Conservation (phyloP, 2,329 filamentous ascomycete genomes). For the Colletotrichum incanum region DNA sequence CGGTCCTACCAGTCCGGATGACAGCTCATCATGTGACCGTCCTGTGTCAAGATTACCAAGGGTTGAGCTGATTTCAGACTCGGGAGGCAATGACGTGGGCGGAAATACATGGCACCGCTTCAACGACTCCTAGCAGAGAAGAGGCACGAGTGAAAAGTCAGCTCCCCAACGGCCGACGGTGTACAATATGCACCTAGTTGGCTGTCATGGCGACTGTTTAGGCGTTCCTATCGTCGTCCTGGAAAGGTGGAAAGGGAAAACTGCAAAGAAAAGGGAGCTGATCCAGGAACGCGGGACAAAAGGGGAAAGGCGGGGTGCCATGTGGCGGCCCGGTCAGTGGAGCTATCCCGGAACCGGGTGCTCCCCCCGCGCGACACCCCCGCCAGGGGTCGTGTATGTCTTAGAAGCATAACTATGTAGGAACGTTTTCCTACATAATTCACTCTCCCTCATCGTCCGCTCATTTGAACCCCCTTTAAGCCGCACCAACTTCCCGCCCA, state of each 20-base stretch:
- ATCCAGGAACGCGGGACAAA: neutral
- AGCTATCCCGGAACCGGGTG: neutral
- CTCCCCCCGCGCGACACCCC: neutral
- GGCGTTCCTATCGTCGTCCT: neutral
- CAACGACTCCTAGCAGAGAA: neutral
- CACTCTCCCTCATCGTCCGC: neutral
- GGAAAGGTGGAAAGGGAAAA: neutral
- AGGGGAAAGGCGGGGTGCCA: neutral
- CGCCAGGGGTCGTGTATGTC: neutral
- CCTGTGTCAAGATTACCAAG: neutral
- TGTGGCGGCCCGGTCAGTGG: constrained; percentile 3
- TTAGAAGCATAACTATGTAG: neutral
- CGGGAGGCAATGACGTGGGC: neutral
- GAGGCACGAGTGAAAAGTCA: neutral
- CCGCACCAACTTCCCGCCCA: neutral
- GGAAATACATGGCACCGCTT: neutral
- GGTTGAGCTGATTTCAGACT: neutral
- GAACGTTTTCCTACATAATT: neutral
- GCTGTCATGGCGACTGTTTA: neutral
- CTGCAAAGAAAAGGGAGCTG: constrained; percentile 7
- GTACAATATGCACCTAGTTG: neutral
- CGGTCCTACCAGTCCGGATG: neutral
- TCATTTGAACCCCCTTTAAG: neutral
- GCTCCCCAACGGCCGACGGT: neutral
- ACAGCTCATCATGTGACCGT: neutral